Evolutionary conservation across 2,329 filamentous ascomycete genomes (phyloP), one percentile per base, ranked within the genome.

Genomic region (Colletotrichum karsti): DNA sequence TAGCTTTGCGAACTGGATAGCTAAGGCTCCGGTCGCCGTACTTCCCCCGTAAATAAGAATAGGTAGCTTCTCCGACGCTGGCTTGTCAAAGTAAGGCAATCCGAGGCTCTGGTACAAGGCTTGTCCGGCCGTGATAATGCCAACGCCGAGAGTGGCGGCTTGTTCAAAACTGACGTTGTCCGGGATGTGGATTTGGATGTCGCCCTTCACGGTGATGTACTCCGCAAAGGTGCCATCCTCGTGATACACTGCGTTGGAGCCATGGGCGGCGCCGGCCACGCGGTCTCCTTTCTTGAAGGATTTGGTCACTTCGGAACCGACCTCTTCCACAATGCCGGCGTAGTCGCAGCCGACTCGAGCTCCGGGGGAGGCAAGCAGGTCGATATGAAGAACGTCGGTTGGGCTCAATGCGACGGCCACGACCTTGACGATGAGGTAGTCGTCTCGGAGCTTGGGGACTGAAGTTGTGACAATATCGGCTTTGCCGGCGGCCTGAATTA

Each of bases 1-100:
- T n/a, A 78, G 73, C 69, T 80, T 81, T 61, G 81, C 81, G 69
- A 73, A 81, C 72, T 84, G 82, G 69, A 85, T 82, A 5, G 76
- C 83, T 60, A 87, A 84, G 48, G 88, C 84, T 74, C 84, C 85
- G 0, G 87, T 88, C 2, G 86, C 87, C 9, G 84, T 89, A 75
- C 85, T 85, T 15, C 81, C 82, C 44, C 82, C 84, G 60, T 85
- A 83, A 67, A 84, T 82, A 22, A 85, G 71, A 42, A 64, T 33
- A 8, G 22, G 28, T 9, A 15, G 3, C 13, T 20, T n/a, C 13
- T 22, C 12, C 18, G 10, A 15, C 20, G n/a, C 15, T n/a, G 39
- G 15, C 2, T 9, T 30, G 41, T 71, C 77, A 4, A 88, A 88
- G 8, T 87, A 75, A 0, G 82, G 81, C 2, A 86, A 77, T 48